These are phyloP conservation scores for Aureobasidium subglaciale DNA, from an alignment of 2,329 filamentous ascomycete species.

Conservation along the genomic window DNA sequence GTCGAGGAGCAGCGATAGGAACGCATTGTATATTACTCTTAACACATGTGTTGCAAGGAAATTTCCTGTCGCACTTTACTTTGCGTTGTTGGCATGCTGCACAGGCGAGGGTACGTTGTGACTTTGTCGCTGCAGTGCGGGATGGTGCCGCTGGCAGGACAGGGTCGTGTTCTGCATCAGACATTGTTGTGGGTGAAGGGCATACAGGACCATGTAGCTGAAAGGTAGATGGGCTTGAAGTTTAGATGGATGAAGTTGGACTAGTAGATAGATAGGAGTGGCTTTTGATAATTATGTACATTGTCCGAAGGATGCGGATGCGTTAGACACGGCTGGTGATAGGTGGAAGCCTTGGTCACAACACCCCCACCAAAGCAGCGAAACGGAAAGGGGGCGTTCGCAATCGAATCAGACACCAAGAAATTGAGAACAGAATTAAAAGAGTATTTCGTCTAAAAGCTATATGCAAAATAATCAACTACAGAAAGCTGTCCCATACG, in stretches of 20 bases:
- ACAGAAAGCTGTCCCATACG: background rate
- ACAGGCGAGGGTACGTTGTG: conserved; percentile 40
- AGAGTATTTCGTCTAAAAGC: background rate
- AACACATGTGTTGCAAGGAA: conserved; percentile 64
- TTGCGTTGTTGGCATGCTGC: conserved; percentile 70
- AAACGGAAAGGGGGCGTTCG: too few species aligned
- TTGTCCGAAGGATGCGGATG: background rate
- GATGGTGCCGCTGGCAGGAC: background rate
- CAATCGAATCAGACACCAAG: too few species aligned
- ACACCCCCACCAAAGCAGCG: background rate
- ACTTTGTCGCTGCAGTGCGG: background rate
- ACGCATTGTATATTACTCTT: conserved; percentile 54
- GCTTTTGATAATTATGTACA: background rate
- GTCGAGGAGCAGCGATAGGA: conserved; percentile 37
- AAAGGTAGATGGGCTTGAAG: background rate
- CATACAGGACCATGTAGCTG: too few species aligned
- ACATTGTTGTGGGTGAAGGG: background rate
- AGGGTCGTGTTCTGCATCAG: background rate
- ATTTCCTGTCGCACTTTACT: conserved; percentile 60
- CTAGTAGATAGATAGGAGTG: background rate
- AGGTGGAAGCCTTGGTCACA: background rate
- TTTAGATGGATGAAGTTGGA: background rate
- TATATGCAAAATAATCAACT: background rate
- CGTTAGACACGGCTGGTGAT: background rate
- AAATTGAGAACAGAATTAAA: background rate